These are phyloP conservation scores for Pyrrhoderma lamaoense DNA, from an alignment of 1,284 basidiomycete genomes.

Conservation along the genomic window DNA sequence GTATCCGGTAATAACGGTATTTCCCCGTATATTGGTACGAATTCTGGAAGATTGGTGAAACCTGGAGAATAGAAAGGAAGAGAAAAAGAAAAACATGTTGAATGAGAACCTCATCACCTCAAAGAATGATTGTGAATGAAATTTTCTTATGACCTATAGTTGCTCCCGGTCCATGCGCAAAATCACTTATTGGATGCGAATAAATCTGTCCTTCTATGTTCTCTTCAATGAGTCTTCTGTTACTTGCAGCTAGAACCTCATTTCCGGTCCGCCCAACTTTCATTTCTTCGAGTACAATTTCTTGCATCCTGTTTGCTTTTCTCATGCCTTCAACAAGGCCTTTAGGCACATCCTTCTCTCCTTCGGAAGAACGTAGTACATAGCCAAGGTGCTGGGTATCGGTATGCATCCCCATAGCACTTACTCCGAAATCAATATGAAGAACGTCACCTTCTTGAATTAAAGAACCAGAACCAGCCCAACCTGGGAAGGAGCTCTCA, in stretches of 20 bases:
- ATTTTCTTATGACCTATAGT: constrained; percentile 34
- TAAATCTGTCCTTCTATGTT: constrained; percentile 44
- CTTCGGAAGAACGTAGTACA: constrained; percentile 37
- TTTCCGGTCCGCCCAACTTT: constrained; percentile 41
- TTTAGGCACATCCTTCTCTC: constrained; percentile 36
- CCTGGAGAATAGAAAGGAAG: constrained; percentile 25
- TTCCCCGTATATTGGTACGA: constrained; percentile 40
- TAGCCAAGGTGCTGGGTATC: constrained; percentile 52
- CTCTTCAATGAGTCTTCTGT: constrained; percentile 37
- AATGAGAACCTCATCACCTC: no score
- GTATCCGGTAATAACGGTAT: constrained; percentile 37
- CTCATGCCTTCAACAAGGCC: constrained; percentile 38
- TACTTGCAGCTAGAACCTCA: constrained; percentile 34
- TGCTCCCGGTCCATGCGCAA: constrained; percentile 47
- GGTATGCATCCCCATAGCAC: constrained; percentile 47
- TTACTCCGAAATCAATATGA: constrained; percentile 49
- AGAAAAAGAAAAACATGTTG: neutral
- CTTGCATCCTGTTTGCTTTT: constrained; percentile 45
- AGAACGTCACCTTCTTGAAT: constrained; percentile 43
- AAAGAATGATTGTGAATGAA: neutral
- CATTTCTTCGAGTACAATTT: constrained; percentile 41
- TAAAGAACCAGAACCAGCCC: constrained; percentile 35
- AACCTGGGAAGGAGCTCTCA: constrained; percentile 38
- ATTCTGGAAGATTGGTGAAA: constrained; percentile 39
- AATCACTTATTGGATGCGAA: constrained; percentile 49